Evolutionary conservation across 1,139 yeast genomes (phyloP).

Genomic region (Debaryomyces subglobosus): DNA sequence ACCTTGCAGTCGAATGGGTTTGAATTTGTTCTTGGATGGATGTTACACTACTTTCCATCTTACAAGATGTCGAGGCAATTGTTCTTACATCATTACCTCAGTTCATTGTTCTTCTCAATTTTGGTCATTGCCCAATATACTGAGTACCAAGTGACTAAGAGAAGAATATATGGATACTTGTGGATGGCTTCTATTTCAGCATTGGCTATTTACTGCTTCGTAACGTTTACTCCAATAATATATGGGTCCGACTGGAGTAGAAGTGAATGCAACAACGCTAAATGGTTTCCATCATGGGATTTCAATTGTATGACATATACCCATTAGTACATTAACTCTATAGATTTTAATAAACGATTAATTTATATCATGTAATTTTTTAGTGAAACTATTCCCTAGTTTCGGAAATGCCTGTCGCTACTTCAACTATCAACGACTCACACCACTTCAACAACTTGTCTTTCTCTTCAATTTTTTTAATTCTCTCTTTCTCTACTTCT

Average conservation of each 20-base stretch:
- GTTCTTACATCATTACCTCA: conserved; percentile 44
- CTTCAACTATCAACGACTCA: conserved; percentile 66
- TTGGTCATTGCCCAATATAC: conserved; percentile 33
- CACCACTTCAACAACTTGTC: conserved; percentile 67
- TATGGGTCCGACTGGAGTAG: conserved; percentile 40
- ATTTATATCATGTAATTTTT: not conserved
- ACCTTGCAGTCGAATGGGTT: conserved; percentile 27
- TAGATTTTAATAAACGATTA: not conserved
- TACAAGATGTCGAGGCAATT: conserved; percentile 35
- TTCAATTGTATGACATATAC: conserved; percentile 31
- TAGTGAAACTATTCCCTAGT: conserved; percentile 22
- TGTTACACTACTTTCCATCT: conserved; percentile 39
- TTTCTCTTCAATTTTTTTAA: conserved; percentile 62
- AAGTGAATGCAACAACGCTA: conserved; percentile 26
- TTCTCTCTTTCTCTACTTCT: conserved; percentile 61
- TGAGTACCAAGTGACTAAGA: conserved; percentile 31
- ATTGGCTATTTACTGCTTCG: conserved; percentile 23
- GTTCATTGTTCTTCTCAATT: conserved; percentile 39
- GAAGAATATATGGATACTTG: conserved; percentile 21
- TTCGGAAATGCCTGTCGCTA: conserved; percentile 58
- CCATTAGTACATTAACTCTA: conserved; percentile 7
- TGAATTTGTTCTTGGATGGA: conserved; percentile 38
- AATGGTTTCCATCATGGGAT: conserved; percentile 43
- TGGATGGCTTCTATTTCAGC: conserved; percentile 19
- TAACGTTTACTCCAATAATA: conserved; percentile 32